phyloP scores from a whole-genome alignment of 2,329 filamentous ascomycete species.

The Aspergillus sp. region DNA sequence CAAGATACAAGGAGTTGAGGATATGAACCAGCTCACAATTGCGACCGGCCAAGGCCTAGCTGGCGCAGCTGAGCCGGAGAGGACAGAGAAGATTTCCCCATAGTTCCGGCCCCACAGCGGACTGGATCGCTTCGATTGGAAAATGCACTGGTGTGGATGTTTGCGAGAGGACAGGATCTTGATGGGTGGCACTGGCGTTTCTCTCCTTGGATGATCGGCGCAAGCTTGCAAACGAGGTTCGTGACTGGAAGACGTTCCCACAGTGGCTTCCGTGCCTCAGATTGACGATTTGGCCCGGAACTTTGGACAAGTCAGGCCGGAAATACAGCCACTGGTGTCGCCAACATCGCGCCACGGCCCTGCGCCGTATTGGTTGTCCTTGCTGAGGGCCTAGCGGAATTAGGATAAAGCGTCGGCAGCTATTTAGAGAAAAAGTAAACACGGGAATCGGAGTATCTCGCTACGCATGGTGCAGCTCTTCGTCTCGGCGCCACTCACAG shows the following conservation, averaged over 20 bases:
- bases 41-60: conserved; percentile 1
- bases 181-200: not conserved
- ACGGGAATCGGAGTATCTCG: conserved; percentile 9
- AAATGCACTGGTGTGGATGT: conserved; percentile 3
- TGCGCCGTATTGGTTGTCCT: conserved; percentile 5
- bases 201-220: conserved; percentile 4
- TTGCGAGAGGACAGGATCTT: not conserved
- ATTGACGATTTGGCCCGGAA: conserved; percentile 7
- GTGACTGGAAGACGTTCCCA: conserved; percentile 8
- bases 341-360: conserved; percentile 7
- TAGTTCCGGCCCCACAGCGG: conserved; percentile 5
- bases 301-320: conserved; percentile 11
- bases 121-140: not conserved
- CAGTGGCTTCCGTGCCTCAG: conserved; percentile 13
- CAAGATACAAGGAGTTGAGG: not conserved
- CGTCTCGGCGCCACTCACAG: not conserved
- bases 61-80: conserved; percentile 4
- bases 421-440: conserved; percentile 5
- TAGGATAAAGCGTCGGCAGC: conserved; percentile 7
- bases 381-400: not conserved
- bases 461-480: not conserved
- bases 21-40: conserved; percentile 3
- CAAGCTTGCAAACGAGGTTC: conserved; percentile 15
- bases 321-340: conserved; percentile 4
- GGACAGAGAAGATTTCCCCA: not conserved